phyloP scores from a whole-genome alignment of 371 early-diverging fungal genomes.

The Syncephalastrum sp. region DNA sequence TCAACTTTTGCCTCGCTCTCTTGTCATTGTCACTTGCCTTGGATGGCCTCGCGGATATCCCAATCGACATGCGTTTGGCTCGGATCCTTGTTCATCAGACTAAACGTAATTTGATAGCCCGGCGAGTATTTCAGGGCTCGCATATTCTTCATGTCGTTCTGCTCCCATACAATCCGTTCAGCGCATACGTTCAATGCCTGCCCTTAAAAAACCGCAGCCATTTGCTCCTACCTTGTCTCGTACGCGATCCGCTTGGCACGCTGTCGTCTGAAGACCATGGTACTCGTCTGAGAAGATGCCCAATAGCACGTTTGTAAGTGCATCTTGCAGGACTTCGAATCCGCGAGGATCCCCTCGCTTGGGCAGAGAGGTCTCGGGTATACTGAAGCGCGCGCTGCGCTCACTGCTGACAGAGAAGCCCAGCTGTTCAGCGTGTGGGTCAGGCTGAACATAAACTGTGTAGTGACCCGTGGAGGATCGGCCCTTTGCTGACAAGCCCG shows the following conservation, averaged over 20 bases:
- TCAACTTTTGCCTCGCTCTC: background rate
- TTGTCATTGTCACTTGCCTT: slow-evolving; percentile 35
- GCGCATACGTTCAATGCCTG: background rate
- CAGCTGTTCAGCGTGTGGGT: too few species aligned
- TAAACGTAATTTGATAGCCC: slow-evolving; percentile 76
- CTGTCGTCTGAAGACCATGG: slow-evolving; percentile 10
- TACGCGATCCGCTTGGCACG: slow-evolving; percentile 6
- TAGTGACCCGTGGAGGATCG: background rate
- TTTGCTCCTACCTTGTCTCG: slow-evolving; percentile 19
- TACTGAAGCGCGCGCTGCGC: too few species aligned
- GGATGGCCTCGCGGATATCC: slow-evolving; percentile 69
- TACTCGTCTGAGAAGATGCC: slow-evolving; percentile 15
- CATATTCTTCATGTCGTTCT: slow-evolving; percentile 62
- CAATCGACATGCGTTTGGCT: slow-evolving; percentile 59
- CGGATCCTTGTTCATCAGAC: slow-evolving; percentile 78
- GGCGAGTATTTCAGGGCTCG: slow-evolving; percentile 74
- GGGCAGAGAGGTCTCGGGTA: too few species aligned
- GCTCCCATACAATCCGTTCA: background rate
- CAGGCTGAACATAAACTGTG: background rate
- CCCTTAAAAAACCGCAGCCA: slow-evolving; percentile 4
- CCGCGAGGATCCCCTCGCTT: too few species aligned
- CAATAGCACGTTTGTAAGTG: slow-evolving; percentile 8
- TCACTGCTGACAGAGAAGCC: too few species aligned
- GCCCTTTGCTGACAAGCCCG: too few species aligned
- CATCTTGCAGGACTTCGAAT: too few species aligned